Evolutionary conservation across 2,329 filamentous ascomycete species (phyloP).

Genomic region (Hymenoscyphus repandus): DNA sequence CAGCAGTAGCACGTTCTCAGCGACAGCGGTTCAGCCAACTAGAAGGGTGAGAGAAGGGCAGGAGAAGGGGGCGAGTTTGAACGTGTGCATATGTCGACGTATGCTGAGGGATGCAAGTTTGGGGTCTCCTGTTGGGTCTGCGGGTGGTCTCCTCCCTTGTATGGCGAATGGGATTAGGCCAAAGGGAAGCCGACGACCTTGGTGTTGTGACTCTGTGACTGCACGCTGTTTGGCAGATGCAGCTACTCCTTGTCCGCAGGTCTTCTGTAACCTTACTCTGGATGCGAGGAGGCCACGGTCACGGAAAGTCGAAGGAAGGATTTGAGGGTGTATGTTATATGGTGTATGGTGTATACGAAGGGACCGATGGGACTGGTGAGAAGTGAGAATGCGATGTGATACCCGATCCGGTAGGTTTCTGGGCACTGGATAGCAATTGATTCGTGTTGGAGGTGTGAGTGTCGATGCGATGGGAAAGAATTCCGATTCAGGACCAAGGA

Average conservation of each 20-base stretch:
- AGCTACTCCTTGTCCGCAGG: background rate
- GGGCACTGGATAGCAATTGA: too few species aligned
- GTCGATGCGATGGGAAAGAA: too few species aligned
- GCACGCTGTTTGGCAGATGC: background rate
- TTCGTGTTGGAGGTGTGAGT: too few species aligned
- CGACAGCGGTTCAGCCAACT: constrained; percentile 2
- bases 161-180: background rate
- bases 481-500: too few species aligned
- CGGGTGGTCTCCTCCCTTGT: background rate
- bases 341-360: too few species aligned
- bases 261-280: background rate
- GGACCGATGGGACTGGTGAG: too few species aligned
- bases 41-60: too few species aligned
- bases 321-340: background rate
- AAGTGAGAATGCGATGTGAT: too few species aligned
- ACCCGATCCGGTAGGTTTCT: too few species aligned
- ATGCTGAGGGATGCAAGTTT: background rate
- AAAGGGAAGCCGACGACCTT: background rate
- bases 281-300: background rate
- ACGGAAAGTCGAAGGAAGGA: background rate
- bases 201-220: background rate
- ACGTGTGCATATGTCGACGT: constrained; percentile 7
- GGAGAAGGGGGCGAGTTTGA: background rate
- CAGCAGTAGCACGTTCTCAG: background rate
- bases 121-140: background rate